Conservation (phyloP, 2,329 filamentous ascomycete genomes). For the Ophiostoma ulmi region DNA sequence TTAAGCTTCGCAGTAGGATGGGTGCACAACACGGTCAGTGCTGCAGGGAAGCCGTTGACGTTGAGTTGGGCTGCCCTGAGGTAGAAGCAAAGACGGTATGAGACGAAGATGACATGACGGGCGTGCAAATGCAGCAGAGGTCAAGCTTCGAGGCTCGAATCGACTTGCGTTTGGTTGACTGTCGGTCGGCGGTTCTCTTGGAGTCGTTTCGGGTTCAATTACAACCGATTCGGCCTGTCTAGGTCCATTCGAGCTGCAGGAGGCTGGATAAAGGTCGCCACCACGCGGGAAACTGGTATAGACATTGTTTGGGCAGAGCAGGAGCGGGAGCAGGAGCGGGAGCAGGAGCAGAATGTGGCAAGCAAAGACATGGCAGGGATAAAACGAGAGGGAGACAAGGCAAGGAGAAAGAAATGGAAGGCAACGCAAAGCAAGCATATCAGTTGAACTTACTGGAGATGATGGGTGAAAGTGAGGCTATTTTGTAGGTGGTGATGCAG, state of each 20-base stretch:
- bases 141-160: neutral
- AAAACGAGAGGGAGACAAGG: neutral
- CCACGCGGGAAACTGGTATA: neutral
- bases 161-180: neutral
- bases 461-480: conserved; percentile 3
- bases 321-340: neutral
- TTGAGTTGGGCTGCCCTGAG: neutral
- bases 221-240: neutral
- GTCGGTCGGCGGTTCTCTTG: neutral
- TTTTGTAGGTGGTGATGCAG: conserved; percentile 11
- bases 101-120: neutral
- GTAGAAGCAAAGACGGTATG: neutral
- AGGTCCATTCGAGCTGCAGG: neutral
- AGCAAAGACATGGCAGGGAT: neutral
- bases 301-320: neutral
- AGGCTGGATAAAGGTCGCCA: neutral
- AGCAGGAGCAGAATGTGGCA: neutral
- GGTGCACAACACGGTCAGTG: neutral
- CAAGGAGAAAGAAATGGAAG: neutral
- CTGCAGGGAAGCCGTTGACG: neutral
- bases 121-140: too few species aligned
- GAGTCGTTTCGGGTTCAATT: neutral
- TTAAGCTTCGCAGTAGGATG: neutral
- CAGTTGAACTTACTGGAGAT: neutral
- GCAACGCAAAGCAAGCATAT: neutral